These are phyloP conservation scores for Groenewaldozyma auringiensis DNA, from an alignment of 1,139 yeast genomes.

Conservation along the genomic window DNA sequence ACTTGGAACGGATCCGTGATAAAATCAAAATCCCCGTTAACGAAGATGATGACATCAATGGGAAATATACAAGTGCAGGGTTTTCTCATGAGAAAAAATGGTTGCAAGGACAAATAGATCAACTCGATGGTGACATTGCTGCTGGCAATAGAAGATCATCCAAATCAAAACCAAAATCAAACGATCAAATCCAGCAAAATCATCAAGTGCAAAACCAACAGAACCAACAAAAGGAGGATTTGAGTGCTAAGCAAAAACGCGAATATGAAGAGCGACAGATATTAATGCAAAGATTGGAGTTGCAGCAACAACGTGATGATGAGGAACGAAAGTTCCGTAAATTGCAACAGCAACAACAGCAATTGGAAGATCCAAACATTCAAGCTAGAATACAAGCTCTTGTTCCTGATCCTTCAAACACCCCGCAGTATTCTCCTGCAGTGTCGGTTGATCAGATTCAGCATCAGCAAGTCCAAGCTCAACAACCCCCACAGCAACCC, in stretches of 20 bases:
- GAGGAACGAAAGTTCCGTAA: neutral
- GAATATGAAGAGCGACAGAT: slow-evolving; percentile 2
- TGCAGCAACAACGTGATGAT: neutral
- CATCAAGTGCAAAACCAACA: neutral
- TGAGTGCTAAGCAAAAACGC: neutral
- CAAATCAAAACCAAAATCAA: too few relatives aligned
- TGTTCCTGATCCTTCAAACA: neutral
- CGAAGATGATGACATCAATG: neutral
- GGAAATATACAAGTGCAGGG: neutral
- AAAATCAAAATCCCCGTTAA: slow-evolving; percentile 2
- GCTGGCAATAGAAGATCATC: neutral
- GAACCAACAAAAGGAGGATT: neutral
- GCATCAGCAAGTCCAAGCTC: slow-evolving; percentile 8
- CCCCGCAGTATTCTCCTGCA: slow-evolving; percentile 2
- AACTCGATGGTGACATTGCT: neutral
- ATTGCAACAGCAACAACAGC: slow-evolving; percentile 9
- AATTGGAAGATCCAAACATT: neutral
- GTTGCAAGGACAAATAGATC: neutral
- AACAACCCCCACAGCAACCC: slow-evolving; percentile 7
- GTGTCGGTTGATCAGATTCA: slow-evolving; percentile 9
- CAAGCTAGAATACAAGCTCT: neutral
- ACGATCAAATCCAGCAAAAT: neutral
- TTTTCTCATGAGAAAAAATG: neutral
- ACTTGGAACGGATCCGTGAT: slow-evolving; percentile 15
- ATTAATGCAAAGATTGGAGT: neutral